phyloP scores from a whole-genome alignment of 1,284 basidiomycete species.

The Ganoderma lingzhi region DNA sequence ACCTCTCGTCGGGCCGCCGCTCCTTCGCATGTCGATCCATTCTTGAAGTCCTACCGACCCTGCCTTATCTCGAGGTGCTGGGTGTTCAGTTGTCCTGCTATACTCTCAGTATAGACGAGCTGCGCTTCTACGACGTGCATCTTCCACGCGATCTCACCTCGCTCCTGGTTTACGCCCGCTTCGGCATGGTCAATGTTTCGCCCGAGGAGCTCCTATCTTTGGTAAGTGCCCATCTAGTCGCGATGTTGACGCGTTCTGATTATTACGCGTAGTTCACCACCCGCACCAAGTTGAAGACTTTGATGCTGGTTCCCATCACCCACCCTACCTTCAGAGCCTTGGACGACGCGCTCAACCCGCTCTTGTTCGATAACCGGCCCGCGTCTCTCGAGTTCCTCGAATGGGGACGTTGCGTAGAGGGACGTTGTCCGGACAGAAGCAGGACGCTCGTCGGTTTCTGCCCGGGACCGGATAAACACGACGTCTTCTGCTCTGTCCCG shows the following conservation, averaged over 20 bases:
- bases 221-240: neutral
- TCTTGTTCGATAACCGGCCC: neutral
- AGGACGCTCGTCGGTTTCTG: neutral
- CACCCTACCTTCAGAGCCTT: neutral
- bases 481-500: neutral
- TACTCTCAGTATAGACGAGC: neutral
- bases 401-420: neutral
- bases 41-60: neutral
- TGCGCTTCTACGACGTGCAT: neutral
- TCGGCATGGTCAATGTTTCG: neutral
- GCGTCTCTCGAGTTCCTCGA: neutral
- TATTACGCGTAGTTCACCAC: neutral
- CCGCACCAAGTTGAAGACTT: neutral
- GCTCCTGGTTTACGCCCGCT: neutral
- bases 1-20: neutral
- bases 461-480: neutral
- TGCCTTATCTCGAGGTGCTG: neutral
- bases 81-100: neutral
- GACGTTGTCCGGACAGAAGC: neutral
- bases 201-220: neutral
- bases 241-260: neutral
- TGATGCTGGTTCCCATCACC: neutral
- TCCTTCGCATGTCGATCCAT: neutral
- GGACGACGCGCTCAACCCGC: neutral
- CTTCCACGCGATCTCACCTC: neutral